Evolutionary conservation across 768 basidiomycete species (phyloP), one percentile per base, ranked within the genome.

Genomic region (Russula sp.): DNA sequence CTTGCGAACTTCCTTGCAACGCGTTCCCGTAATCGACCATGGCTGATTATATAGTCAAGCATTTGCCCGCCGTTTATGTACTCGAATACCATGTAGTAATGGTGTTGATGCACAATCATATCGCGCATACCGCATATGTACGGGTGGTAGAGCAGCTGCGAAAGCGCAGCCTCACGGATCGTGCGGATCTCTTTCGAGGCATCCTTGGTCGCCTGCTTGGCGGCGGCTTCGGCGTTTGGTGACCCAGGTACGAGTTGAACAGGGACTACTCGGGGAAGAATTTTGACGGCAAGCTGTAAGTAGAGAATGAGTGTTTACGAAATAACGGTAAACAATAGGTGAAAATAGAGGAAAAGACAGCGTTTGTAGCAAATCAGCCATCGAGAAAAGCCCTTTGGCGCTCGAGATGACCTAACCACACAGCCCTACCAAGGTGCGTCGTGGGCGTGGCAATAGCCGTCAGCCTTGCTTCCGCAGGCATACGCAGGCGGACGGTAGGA

Each of bases 111-210:
- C 28, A 94, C 80, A 73, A 98, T 93, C 90, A 99, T 94, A 79
- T 96, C 94, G 69, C 93, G 89, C 96, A 98, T 99, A 62, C 97
- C 97, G 74, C 96, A 98, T 73, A 99, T 92, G 76, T 98, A 98
- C 2, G 97, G 97, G 73, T 99, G 97, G 72, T 98, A 94, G 34
- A 99, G 86, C 52, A 99, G 85, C 81, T 98, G 88, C 44, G 92
- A 94, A 34, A 99, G 81, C 1, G 92, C 92, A 0, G 96, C 97
- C 78, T 99, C 97, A 36, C 97, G 89, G 67, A 98, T 84, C 1
- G 94, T 98, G 26, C 97, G 85, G 68, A 93, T 90, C 77, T 99
- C 97, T 77, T 99, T 99, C 18, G 92, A 92, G 50, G 90, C 91
- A 70, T 99, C 97, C 76, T 83, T 95, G 80, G 69, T 81, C 26